Evolutionary conservation across 306 rosid genomes (phyloP), one percentile per base, ranked within the genome.

Genomic region (Lagenaria siceraria): DNA sequence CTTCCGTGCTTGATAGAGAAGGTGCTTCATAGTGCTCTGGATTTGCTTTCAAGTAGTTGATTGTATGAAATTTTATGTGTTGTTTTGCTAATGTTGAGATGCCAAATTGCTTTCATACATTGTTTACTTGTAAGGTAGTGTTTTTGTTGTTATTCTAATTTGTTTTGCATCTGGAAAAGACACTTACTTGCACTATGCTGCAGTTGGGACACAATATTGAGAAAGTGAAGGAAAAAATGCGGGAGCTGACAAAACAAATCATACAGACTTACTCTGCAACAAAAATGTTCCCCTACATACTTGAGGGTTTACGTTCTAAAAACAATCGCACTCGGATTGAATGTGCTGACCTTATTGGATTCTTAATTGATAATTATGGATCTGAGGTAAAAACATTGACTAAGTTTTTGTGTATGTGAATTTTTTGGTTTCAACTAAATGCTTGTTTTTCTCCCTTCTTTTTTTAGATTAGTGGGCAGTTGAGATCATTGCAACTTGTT

Each of bases 221-320:
- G 92, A 91, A 92, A 84, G 97, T 92, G 42, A 87, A 97, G 51
- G 97, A 96, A 81, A 92, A 92, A 80, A 88, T 96, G 97, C 96
- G 97, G 81, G 97, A 96, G 84, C 84, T 96, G 84, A 87, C 94
- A 58, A 92, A 91, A 79, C 92, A 92, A 78, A 88, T 96, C 81
- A 89, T 96, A 51, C 78, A 78, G 63, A 42, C 89, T 64, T 92
- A 91, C 86, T 86, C 98, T 64, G 94, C 93, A 9, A 86, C 93
- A 54, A 96, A 90, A 84, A 88, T 92, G 78, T 90, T 96, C 80
- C 99, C 98, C 52, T 96, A 96, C 82, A 85, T 92, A 82, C 79
- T 91, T 85, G 99, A 96, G 89, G 99, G 98, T 75, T 82, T 92
- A 82, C 98, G 98, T 81, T 96, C 99, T 27, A 96, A 96, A 88